Evolutionary conservation across 805 yeast genomes (phyloP), one percentile per base, ranked within the genome.

Genomic region (Wickerhamomyces xylosicus): DNA sequence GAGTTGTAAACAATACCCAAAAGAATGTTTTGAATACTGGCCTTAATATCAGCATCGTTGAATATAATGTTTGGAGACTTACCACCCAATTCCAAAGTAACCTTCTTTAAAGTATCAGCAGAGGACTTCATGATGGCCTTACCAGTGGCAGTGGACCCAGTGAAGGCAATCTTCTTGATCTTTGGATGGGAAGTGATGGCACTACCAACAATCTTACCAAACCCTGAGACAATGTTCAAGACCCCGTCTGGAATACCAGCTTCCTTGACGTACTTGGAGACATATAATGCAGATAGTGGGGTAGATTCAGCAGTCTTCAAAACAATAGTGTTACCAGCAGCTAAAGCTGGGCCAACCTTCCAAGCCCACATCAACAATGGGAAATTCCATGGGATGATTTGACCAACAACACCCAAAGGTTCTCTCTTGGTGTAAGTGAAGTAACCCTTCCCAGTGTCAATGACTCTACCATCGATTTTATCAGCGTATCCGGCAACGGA

Each of bases 341-440:
- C 94, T 48, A 87, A 62, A 41, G 94, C 95, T 35, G 97, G 96
- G 42, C 89, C 95, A 45, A 89, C 67, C 64, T 89, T 89, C 97
- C 97, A 89, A 21, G 94, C 69, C 69, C 86, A 82, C 92, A 89
- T 87, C 59, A 85, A 72, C 51, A 89, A 64, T 46, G 97, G 97
- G 77, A 86, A 89, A 68, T 89, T 89, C 97, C 97, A 89, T 51
- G 97, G 96, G 49, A 89, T 87, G 57, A 89, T 84, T 63, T 85
- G 95, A 43, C 95, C 97, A 61, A 95, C 85, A 35, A 89, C 96
- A 59, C 96, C 97, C 53, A 85, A 67, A 43, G 97, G 95, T 64
- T 87, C 95, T 62, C 82, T 81, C 61, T 78, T 76, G 47, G 90
- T 79, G 65, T 80, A 85, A 45, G 75, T 74, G 59, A 87, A 77